Evolutionary conservation across 768 basidiomycete species (phyloP).

Genomic region (Coprinopsis cinerea): DNA sequence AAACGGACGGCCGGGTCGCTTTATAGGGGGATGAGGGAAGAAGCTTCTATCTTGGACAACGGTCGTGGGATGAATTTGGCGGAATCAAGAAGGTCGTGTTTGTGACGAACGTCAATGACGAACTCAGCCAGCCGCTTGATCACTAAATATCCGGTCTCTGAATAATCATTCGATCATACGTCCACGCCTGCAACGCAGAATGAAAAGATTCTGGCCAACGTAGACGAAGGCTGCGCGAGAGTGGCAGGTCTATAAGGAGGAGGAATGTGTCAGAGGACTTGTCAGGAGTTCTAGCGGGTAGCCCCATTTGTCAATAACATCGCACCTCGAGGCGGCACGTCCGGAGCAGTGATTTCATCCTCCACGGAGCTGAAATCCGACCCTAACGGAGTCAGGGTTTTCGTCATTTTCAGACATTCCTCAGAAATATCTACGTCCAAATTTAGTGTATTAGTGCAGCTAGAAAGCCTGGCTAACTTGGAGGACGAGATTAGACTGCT

Average conservation of each 20-base stretch:
- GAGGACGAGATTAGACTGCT: no score
- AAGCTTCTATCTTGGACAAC: not conserved
- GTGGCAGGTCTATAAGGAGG: not conserved
- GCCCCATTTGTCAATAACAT: not conserved
- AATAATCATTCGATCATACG: slow-evolving; percentile 3
- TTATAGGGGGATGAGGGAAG: not conserved
- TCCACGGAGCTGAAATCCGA: no score
- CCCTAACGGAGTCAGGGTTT: no score
- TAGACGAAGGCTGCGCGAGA: no score
- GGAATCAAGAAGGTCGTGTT: not conserved
- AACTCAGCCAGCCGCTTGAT: not conserved
- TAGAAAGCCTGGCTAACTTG: no score
- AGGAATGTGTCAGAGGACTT: not conserved
- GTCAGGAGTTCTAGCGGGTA: not conserved
- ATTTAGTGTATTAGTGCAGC: no score
- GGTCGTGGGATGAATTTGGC: slow-evolving; percentile 1
- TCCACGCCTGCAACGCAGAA: not conserved
- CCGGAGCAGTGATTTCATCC: not conserved
- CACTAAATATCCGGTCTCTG: not conserved
- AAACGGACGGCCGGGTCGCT: no score
- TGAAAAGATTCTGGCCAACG: no score
- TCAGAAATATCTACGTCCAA: no score
- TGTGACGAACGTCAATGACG: not conserved
- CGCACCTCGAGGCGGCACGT: no score
- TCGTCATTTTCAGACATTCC: no score